A percentile compares a stretch with the other conserved stretches of the same genome.
Evolutionary conservation across 192 early-diverging fungal species (phyloP).

Genomic region (Coemansia sp.): DNA sequence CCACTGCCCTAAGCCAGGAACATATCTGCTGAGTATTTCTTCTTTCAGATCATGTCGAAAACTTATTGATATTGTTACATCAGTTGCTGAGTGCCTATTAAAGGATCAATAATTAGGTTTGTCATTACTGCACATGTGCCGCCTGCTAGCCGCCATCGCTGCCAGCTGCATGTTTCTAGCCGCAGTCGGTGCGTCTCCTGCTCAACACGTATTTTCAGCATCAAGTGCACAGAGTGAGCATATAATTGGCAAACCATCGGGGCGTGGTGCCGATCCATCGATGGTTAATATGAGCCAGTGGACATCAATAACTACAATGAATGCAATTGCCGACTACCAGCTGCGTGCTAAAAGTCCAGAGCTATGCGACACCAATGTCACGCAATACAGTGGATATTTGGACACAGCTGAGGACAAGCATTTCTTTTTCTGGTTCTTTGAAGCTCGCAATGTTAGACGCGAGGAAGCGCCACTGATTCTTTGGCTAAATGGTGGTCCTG

Average conservation of each 20-base stretch:
- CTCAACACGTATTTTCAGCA: slow-evolving; percentile 7
- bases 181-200: background rate
- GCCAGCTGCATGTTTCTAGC: background rate
- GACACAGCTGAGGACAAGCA: slow-evolving; percentile 62
- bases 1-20: too few relatives aligned
- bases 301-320: slow-evolving; percentile 16
- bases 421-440: slow-evolving; percentile 95
- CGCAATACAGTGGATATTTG: slow-evolving; percentile 80
- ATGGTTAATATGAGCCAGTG: slow-evolving; percentile 5
- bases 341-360: slow-evolving; percentile 69
- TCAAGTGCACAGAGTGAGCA: background rate
- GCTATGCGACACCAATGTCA: slow-evolving; percentile 84
- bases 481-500: slow-evolving; percentile 83
- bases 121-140: background rate
- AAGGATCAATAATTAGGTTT: too few relatives aligned
- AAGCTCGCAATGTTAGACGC: slow-evolving; percentile 62
- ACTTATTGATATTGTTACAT: background rate
- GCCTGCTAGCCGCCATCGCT: background rate
- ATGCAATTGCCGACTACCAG: slow-evolving; percentile 69
- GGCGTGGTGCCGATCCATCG: slow-evolving; percentile 2
- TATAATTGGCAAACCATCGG: background rate
- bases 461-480: slow-evolving; percentile 65
- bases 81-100: background rate
- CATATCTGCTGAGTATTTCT: too few relatives aligned
- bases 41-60: too few relatives aligned